Conservation (phyloP, 2,329 filamentous ascomycete genomes). For the Coniochaeta ligniaria region DNA sequence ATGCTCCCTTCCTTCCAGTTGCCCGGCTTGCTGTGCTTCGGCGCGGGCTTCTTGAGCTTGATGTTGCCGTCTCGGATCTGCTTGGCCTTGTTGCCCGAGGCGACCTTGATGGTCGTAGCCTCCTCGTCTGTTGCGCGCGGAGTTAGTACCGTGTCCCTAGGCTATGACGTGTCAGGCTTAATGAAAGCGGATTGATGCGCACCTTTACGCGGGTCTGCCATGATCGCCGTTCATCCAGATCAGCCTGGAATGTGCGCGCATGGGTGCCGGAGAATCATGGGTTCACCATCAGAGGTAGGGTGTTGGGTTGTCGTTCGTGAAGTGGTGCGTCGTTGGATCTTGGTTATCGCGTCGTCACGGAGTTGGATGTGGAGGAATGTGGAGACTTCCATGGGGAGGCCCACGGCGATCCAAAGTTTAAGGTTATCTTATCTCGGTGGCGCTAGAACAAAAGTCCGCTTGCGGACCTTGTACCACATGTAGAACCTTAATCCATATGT, state of each 20-base stretch:
- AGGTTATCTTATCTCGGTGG: slow-evolving; percentile 2
- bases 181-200: not conserved
- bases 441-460: slow-evolving; percentile 1
- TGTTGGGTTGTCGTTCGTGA: not conserved
- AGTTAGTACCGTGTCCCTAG: not conserved
- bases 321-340: not conserved
- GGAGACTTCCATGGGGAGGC: not conserved
- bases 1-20: slow-evolving; percentile 66
- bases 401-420: not conserved
- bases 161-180: not conserved
- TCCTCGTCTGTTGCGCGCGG: slow-evolving; percentile 36
- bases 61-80: slow-evolving; percentile 36
- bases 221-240: not conserved
- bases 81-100: slow-evolving; percentile 40
- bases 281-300: not conserved
- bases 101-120: slow-evolving; percentile 51
- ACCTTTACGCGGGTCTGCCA: slow-evolving; percentile 3
- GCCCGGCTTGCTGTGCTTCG: slow-evolving; percentile 58
- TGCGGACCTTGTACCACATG: not conserved
- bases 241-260: not conserved
- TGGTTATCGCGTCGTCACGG: slow-evolving; percentile 1
- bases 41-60: slow-evolving; percentile 56
- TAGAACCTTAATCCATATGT: not conserved
- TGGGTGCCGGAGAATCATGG: not conserved
- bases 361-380: not conserved